Evolutionary conservation across 768 basidiomycete species (phyloP), one percentile per base, ranked within the genome.

Genomic region (Macrocybe gigantea): DNA sequence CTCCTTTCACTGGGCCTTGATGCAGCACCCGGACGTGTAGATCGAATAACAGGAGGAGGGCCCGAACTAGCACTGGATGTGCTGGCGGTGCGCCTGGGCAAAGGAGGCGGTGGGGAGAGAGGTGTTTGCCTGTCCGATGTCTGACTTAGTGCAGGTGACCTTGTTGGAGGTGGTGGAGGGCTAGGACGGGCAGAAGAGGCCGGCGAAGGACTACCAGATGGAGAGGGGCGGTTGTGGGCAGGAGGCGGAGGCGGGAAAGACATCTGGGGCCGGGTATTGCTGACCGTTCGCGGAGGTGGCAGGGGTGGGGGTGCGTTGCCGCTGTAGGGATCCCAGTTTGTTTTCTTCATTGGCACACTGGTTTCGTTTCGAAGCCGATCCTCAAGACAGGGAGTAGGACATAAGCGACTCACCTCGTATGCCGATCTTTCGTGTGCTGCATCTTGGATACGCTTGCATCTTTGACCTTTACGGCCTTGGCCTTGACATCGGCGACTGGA

Each of bases 311-410:
- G 72, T 5, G 73, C 66, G n/a, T 68, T 64, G 22, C 75, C 77
- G 56, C 74, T 79, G 50, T 78, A 73, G 34, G 69, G 81, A 60
- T 85, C 77, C 81, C 82, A 85, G 53, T 75, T 82, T 6, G 79
- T 77, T 48, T 79, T 79, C 49, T 75, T 77, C 57, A 83, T 62
- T 3, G 83, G 74, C 5, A 72, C 64, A 54, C 83, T 22, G 22
- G 22, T 22, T 22, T 22, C 22, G 22, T 22, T 22, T 22, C 22
- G 4, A 22, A 22, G 22, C 22, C 22, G 22, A 22, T 22, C 4
- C 22, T 22, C 22, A 36, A 34, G 14, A 3, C 15, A 12, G 14
- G 34, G 29, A 40, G 37, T n/a, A 33, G 5, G 32, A 33, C 30
- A 31, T 38, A 33, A 9, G 32, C 34, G 45, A 48, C 62, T 44